Base-by-base conservation (phyloP, 371 early-diverging fungal genomes). In the Apophysomyces variabilis region DNA sequence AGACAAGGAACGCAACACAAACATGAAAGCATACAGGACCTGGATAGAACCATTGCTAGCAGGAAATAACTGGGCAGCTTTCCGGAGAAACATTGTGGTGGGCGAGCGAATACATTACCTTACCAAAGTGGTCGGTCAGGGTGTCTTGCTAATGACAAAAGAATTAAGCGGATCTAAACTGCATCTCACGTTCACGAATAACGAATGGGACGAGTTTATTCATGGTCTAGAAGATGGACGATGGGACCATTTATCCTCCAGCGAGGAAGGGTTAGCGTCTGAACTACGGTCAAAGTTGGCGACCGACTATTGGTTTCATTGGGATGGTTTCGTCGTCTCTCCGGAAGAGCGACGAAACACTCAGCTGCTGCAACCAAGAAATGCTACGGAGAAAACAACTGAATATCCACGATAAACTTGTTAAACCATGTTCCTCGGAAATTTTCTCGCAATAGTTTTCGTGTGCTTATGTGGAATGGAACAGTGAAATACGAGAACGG, bases 11-110 rank as follows among this genome's bases (percentile, higher is more conserved):
- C 70, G 73, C n/a, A 77, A 77, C 50, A 61, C 64, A n/a, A 73
- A 74, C 60, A 82, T 82, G 83, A 82, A 79, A 54, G 78, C 83
- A 3, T 82, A 82, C 35, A 78, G 83, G 2, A 66, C 66, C n/a
- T 78, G 77, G 80, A 73, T 82, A 7, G 83, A 82, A 38, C 83
- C 80, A 0, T 64, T 71, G 14, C 64, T 82, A 57, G 72, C 71
- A 0, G 78, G 76, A 46, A 74, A 74, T 6, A 82, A 82, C 50
- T 82, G 83, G 83, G 83, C 83, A 5, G 83, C 83, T 3, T 82
- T 82, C 46, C 73, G 83, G 36, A 69, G 83, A 35, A 82, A 82
- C 43, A 73, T 82, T 16, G 76, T 82, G 36, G 83, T 82, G 0
- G 83, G 83, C 18, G 83, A 82, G 36, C 73, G 83, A 2, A 82